These are phyloP conservation scores for Neurospora terricola DNA, from an alignment of 495 filamentous ascomycete genomes.

Conservation along the genomic window DNA sequence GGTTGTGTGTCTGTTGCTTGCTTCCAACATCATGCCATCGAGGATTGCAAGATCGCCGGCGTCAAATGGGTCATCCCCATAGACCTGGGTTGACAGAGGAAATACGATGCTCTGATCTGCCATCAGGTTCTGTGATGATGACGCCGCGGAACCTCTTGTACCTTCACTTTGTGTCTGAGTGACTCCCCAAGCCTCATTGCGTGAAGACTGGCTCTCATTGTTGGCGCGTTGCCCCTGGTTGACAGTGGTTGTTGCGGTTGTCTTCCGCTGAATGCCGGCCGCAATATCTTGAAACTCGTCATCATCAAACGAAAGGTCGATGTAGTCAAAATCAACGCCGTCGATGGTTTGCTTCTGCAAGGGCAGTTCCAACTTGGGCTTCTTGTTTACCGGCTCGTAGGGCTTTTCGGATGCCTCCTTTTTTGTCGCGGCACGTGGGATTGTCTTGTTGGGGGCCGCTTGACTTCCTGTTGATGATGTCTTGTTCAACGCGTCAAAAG, in stretches of 20 bases:
- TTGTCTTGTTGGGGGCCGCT: not conserved
- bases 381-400: not conserved
- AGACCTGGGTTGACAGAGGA: not conserved
- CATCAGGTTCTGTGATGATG: not conserved
- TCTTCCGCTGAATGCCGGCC: not conserved
- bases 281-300: constrained; percentile 1
- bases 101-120: not conserved
- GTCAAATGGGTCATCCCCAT: not conserved
- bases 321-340: constrained; percentile 22
- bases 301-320: constrained; percentile 24
- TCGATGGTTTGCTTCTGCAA: not conserved
- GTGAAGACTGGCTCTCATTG: not conserved
- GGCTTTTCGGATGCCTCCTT: not conserved
- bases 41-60: not conserved
- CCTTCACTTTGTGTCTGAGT: not conserved
- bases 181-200: not conserved
- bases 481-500: not conserved
- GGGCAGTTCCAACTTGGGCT: not conserved
- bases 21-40: not conserved
- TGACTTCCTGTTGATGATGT: not conserved
- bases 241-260: not conserved
- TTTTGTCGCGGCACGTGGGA: not conserved
- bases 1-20: not conserved
- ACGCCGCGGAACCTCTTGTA: not conserved
- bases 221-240: not conserved